Evolutionary conservation across 192 early-diverging fungal species (phyloP), one percentile per base, ranked within the genome.

Genomic region (Linnemannia elongata): DNA sequence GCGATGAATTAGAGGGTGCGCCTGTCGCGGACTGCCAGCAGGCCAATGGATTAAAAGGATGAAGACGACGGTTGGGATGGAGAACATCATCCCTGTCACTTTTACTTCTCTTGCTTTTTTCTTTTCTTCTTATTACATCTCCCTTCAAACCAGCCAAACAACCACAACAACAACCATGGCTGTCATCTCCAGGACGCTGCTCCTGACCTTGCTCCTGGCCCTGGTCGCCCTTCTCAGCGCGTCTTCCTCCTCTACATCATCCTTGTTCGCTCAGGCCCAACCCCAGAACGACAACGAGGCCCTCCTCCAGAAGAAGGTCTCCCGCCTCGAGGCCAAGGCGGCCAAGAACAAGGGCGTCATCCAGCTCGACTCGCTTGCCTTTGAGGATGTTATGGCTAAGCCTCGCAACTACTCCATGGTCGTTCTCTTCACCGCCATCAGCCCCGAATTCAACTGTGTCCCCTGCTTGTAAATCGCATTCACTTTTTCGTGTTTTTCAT

Each of bases 341-440:
- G 7, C 20, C 12, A 88, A 89, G 47, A 88, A 87, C 57, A 88
- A 84, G 22, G 90, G 89, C 20, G 73, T 94, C 78, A 90, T 95
- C 72, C 82, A 91, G 13, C 88, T 97, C 22, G 91, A 93, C 84
- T 89, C 93, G n/a, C 72, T 86, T n/a, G 88, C 91, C 27, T 97
- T 94, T 80, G 89, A 90, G 18, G 85, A 93, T 41, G 88, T 91
- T 47, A 92, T 93, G 45, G 91, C 93, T 68, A 90, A 88, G 74
- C 95, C 94, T 36, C 85, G 96, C 30, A 94, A 96, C 83, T 97
- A 94, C 80, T 93, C 94, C 30, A 77, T 95, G 69, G 90, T 93
- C 44, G 90, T 95, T 22, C 80, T 95, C 20, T 86, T 97, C 52
- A 97, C 96, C 24, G 94, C 96, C 8, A 73, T 93, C 27, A 87